A percentile compares a stretch with the other conserved stretches of the same genome.
Evolutionary conservation across 768 basidiomycete species (phyloP).

Genomic region (Astraeus odoratus): DNA sequence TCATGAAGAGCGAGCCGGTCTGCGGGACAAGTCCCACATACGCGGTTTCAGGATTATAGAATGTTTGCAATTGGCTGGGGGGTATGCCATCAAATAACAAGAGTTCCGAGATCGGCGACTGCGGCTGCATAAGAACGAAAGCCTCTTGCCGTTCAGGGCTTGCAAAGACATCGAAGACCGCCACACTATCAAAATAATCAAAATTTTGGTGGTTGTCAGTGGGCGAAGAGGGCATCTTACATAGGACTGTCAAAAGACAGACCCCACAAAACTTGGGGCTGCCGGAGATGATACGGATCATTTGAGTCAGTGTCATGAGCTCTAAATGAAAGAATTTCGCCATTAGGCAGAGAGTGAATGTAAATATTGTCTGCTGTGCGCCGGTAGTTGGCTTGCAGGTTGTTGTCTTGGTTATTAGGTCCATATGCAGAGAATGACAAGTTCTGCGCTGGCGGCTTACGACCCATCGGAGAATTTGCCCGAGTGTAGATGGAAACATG

Average conservation of each 20-base stretch:
- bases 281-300: constrained; percentile 24
- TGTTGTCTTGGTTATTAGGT: constrained; percentile 81
- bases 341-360: constrained; percentile 73
- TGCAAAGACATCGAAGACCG: constrained; percentile 71
- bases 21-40: constrained; percentile 77
- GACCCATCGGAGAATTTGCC: constrained; percentile 29
- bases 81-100: constrained; percentile 41
- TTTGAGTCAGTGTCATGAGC: constrained; percentile 23
- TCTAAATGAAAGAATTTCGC: constrained; percentile 72
- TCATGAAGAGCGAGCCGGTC: constrained; percentile 72
- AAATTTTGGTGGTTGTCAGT: not conserved
- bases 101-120: constrained; percentile 65
- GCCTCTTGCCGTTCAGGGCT: constrained; percentile 44
- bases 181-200: constrained; percentile 47
- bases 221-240: constrained; percentile 36
- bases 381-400: constrained; percentile 64
- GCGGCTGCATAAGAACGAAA: constrained; percentile 85
- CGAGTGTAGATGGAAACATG: constrained; percentile 77
- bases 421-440: constrained; percentile 90
- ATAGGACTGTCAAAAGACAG: constrained; percentile 56
- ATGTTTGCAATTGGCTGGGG: constrained; percentile 31
- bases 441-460: constrained; percentile 56
- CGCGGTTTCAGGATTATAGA: constrained; percentile 47
- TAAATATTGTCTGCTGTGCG: constrained; percentile 75
- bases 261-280: constrained; percentile 49